Percentiles rank a stretch among this genome's conserved stretches.
Evolutionary conservation across 2,329 filamentous ascomycete genomes (phyloP).

Genomic region (Colletotrichum filicis): DNA sequence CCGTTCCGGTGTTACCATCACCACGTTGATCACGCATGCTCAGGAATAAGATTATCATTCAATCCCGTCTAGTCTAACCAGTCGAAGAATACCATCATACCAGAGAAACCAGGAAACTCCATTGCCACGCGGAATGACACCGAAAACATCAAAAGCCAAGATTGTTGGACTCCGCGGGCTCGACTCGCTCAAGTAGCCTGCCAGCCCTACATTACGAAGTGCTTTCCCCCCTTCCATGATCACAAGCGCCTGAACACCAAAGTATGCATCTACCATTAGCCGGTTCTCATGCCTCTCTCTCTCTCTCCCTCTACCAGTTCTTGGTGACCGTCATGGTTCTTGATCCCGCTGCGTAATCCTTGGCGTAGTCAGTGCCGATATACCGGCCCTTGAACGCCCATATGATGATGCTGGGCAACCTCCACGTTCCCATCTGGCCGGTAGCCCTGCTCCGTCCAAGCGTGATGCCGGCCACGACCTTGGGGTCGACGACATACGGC

Average conservation of each 20-base stretch:
- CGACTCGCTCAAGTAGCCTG: background rate
- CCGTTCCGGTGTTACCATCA: constrained; percentile 1
- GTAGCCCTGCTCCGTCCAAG: constrained; percentile 51
- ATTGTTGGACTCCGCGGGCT: background rate
- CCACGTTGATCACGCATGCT: constrained; percentile 13
- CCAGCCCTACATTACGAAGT: background rate
- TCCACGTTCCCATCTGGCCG: constrained; percentile 48
- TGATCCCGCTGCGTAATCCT: constrained; percentile 26
- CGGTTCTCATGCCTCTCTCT: background rate
- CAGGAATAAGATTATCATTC: background rate
- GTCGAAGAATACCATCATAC: background rate
- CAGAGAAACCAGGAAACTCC: background rate
- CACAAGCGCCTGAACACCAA: constrained; percentile 15
- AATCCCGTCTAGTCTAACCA: background rate
- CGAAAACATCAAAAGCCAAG: background rate
- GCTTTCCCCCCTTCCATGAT: background rate
- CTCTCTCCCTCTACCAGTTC: constrained; percentile 20
- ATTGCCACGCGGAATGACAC: background rate
- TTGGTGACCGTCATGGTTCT: constrained; percentile 23
- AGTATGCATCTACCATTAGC: background rate
- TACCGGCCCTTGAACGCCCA: constrained; percentile 47
- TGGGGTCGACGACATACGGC: constrained; percentile 40
- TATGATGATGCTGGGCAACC: constrained; percentile 44
- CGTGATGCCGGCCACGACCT: constrained; percentile 49
- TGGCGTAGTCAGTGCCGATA: constrained; percentile 37